Evolutionary conservation across 2,329 filamentous ascomycete species (phyloP).

Genomic region (Remersonia thermophila): DNA sequence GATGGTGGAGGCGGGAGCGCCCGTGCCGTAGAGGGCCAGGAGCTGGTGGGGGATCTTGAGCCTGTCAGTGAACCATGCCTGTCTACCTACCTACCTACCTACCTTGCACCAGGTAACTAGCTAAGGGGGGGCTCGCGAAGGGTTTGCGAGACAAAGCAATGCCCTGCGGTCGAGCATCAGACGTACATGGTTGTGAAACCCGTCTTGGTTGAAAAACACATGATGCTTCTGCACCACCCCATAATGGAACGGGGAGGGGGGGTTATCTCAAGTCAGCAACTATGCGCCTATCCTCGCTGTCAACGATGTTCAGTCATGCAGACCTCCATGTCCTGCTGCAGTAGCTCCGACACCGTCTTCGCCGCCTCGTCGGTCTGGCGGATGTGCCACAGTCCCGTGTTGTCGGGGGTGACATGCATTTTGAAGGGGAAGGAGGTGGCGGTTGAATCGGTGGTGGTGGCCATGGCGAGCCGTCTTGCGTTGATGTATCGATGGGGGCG

Average conservation of each 20-base stretch:
- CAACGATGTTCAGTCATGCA: too few species aligned
- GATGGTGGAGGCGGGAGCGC: conserved; percentile 48
- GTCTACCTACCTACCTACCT: too few species aligned
- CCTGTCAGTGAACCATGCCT: neutral
- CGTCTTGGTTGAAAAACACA: conserved; percentile 63
- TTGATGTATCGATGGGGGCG: too few species aligned
- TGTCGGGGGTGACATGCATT: conserved; percentile 34
- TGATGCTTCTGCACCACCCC: conserved; percentile 46
- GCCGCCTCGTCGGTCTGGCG: conserved; percentile 47
- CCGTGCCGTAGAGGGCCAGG: conserved; percentile 64
- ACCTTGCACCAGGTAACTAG: too few species aligned
- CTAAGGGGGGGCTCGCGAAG: neutral
- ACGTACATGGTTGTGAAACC: conserved; percentile 70
- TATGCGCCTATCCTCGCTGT: too few species aligned
- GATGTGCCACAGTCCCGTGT: conserved; percentile 38
- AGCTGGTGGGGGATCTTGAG: conserved; percentile 57
- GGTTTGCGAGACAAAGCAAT: neutral
- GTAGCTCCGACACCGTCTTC: conserved; percentile 47
- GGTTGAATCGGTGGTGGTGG: neutral
- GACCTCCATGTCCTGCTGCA: conserved; percentile 64
- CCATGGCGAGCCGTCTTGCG: too few species aligned
- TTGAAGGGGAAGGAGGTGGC: conserved; percentile 35
- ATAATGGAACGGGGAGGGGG: too few species aligned
- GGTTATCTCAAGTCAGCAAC: too few species aligned
- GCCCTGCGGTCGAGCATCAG: neutral